Conservation (phyloP, 768 basidiomycete genomes). For the Suillus discolor region DNA sequence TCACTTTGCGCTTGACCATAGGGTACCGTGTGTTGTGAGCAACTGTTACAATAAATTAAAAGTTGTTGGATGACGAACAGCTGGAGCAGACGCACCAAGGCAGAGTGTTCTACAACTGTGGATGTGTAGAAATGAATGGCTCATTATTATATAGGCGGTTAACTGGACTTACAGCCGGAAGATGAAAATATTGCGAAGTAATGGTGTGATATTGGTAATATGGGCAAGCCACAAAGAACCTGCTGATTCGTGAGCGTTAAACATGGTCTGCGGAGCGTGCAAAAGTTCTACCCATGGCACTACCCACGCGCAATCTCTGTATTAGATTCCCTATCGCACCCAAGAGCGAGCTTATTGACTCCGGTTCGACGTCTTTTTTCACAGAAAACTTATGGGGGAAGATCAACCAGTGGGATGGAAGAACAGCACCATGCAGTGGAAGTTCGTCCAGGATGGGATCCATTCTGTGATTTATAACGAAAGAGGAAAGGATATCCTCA, state of each 20-base stretch:
- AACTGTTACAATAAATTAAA: background rate
- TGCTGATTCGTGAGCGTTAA: background rate
- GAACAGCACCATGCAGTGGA: conserved; percentile 46
- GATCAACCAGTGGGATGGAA: conserved; percentile 60
- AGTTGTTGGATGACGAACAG: background rate
- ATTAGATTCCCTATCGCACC: conserved; percentile 26
- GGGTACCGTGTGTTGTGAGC: background rate
- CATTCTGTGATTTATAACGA: conserved; percentile 39
- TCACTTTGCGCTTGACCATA: background rate
- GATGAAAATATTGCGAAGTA: conserved; percentile 41
- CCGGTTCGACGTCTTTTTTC: conserved; percentile 13
- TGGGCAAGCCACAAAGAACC: conserved; percentile 11
- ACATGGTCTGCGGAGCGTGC: no score
- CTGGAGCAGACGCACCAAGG: conserved; percentile 40
- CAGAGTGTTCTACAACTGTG: conserved; percentile 51
- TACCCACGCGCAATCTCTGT: conserved; percentile 30
- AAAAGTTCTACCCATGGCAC: conserved; percentile 27
- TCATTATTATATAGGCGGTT: background rate
- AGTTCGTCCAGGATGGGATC: background rate
- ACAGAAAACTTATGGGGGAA: conserved; percentile 17
- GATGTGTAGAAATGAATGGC: conserved; percentile 3
- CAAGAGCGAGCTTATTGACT: conserved; percentile 15
- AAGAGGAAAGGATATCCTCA: conserved; percentile 49
- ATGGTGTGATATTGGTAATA: conserved; percentile 15
- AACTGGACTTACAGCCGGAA: conserved; percentile 46